phyloP scores from a whole-genome alignment of 139 green algal species.

The Closterium sp. region DNA sequence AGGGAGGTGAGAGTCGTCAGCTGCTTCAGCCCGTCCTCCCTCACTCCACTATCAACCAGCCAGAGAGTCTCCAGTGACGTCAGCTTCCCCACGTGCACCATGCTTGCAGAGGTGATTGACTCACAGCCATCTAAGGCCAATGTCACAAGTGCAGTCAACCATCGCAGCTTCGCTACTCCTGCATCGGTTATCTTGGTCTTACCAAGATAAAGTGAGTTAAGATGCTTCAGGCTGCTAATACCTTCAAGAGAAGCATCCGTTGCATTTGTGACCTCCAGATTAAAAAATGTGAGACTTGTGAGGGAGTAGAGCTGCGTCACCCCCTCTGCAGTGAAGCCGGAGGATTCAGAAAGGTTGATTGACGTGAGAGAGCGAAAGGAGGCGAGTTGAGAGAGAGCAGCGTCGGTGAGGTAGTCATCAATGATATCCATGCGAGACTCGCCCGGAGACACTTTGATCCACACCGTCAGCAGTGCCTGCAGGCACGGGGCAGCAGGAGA shows the following conservation, averaged over 20 bases:
- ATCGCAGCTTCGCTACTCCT: background rate
- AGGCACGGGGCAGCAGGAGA: no score
- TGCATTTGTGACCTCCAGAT: background rate
- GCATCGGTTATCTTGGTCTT: background rate
- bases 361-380: no score
- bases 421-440: no score
- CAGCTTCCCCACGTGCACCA: background rate
- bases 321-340: no score
- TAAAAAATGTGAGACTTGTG: background rate
- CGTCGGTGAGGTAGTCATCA: no score
- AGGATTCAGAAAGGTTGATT: no score
- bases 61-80: background rate
- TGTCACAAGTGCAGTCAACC: background rate
- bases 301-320: no score
- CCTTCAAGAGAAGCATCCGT: background rate
- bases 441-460: no score
- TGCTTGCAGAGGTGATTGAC: background rate
- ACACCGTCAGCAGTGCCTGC: no score
- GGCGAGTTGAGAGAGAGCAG: no score
- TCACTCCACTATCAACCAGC: background rate
- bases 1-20: background rate
- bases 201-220: background rate
- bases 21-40: background rate
- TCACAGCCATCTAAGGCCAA: background rate
- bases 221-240: background rate